Evolutionary conservation across 495 filamentous ascomycete species (phyloP), one percentile per base, ranked within the genome.

Genomic region (Penicillium lagena): DNA sequence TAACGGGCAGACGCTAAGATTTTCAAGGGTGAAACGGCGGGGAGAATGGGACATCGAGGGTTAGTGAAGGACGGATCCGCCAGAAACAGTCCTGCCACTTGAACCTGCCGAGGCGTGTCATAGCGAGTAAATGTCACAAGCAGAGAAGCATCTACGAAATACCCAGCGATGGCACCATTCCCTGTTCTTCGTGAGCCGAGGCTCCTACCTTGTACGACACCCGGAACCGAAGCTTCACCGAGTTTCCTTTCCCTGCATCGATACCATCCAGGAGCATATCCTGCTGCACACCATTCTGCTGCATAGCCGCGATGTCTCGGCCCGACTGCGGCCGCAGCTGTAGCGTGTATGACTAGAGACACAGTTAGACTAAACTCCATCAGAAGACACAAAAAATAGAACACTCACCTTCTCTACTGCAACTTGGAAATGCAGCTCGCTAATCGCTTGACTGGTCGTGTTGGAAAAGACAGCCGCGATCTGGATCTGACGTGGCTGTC

Each of bases 161-260:
- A 3, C 85, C 85, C 60, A 98, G 78, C 43, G 85, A 75, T n/a
- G 82, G 76, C 45, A 97, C 85, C 74, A 95, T 89, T 12, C 91
- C 93, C 66, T 87, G 88, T 68, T 97, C 90, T 44, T 85, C 78
- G 45, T 75, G 80, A 55, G 75, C 62, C 54, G 83, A 76, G 8
- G 60, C 69, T 1, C 77, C 87, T 3, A 93, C 58, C 57, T 77
- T 80, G 64, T 97, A 97, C 12, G 80, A 77, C 9, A 83, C 83
- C 56, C 87, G 86, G 87, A 89, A 98, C 49, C 93, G 71, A 62
- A 98, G 79, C 67, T 90, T 94, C 47, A 95, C 82, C 40, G 67
- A 73, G 37, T 80, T 81, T 4, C 89, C 90, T 54, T 87, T 83
- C 33, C 81, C 84, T 27, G 54, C 55, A 39, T 82, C 76, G 37